Evolutionary conservation across 495 filamentous ascomycete genomes (phyloP), one percentile per base, ranked within the genome.

Genomic region (Penicillium maclennaniae): DNA sequence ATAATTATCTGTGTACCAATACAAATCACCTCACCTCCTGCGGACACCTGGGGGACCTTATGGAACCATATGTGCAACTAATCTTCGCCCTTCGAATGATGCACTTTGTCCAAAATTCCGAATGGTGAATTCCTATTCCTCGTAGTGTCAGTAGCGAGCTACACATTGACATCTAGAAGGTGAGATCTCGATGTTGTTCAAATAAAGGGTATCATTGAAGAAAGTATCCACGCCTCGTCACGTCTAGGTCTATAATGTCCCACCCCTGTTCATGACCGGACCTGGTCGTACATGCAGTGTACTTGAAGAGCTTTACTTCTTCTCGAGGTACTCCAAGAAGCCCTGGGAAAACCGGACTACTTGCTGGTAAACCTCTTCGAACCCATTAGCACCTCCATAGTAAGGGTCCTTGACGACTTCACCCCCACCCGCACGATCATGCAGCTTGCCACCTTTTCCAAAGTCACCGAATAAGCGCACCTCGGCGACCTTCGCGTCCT

Each of bases 351-450:
- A 96, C 49, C 87, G 76, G 34, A 79, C 71, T 45, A 86, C 83
- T 73, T 97, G 93, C 67, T 92, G 83, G 67, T 87, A 96, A 26
- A 91, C 89, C 61, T 81, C 82, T 55, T 89, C 86, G 62, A 98
- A 98, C 6, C 90, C 91, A 52, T 90, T 79, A 4, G 74, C 76
- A 6, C 81, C 91, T 8, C 89, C 90, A 72, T 97, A 97, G 64
- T 98, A 98, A 8, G 93, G 93, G 63, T 97, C 93, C 54, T 80
- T 73, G n/a, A 97, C 85, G 38, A 85, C 79, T 63, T 93, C 84
- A 31, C 86, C 86, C 1, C 79, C 80, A 10, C 80, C 85, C 27
- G 85, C 77, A 55, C 75, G 91, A 61, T 92, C 89, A 53, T 79
- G 74, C 47, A 97, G 76, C 54, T 80, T 77, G 41, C 91, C 85